A percentile compares a stretch with the other conserved stretches of the same genome.
Evolutionary conservation across 306 rosid genomes (phyloP).

Genomic region (Malus sieversii): DNA sequence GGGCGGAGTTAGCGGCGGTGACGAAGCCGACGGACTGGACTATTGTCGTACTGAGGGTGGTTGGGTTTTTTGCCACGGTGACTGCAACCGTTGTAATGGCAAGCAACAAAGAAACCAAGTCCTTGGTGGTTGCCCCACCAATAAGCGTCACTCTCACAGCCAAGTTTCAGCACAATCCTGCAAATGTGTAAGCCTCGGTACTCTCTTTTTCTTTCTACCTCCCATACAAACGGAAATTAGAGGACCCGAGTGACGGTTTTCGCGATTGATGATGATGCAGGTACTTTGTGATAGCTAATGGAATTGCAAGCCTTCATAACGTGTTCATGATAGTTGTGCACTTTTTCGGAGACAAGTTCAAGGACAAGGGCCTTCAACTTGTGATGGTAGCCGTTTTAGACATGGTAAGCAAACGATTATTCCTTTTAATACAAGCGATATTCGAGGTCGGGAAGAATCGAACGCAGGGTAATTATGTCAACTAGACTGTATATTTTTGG

Average conservation of each 20-base stretch:
- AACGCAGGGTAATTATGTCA: background rate
- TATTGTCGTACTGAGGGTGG: slow-evolving; percentile 43
- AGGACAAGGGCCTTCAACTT: slow-evolving; percentile 54
- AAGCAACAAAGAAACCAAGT: slow-evolving; percentile 58
- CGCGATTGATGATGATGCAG: slow-evolving; percentile 22
- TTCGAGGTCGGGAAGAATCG: background rate
- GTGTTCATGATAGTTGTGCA: slow-evolving; percentile 55
- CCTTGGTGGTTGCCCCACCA: slow-evolving; percentile 51
- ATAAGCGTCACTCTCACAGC: slow-evolving; percentile 48
- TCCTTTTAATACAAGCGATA: background rate
- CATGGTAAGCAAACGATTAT: slow-evolving; percentile 37
- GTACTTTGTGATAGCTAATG: slow-evolving; percentile 83
- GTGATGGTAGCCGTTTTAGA: slow-evolving; percentile 68
- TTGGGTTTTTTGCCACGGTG: slow-evolving; percentile 58
- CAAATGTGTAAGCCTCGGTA: slow-evolving; percentile 56
- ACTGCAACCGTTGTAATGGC: slow-evolving; percentile 81
- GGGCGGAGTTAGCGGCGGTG: background rate
- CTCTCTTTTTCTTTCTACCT: background rate
- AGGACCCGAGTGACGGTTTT: background rate
- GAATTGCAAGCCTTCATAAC: slow-evolving; percentile 62
- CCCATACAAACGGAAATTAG: background rate
- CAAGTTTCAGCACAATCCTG: slow-evolving; percentile 69
- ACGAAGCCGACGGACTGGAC: slow-evolving; percentile 29
- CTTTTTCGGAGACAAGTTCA: slow-evolving; percentile 38
- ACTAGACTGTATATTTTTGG: background rate